These are phyloP conservation scores for Saccharomyces hybrid DNA, from an alignment of 1,139 yeast genomes.

Conservation along the genomic window DNA sequence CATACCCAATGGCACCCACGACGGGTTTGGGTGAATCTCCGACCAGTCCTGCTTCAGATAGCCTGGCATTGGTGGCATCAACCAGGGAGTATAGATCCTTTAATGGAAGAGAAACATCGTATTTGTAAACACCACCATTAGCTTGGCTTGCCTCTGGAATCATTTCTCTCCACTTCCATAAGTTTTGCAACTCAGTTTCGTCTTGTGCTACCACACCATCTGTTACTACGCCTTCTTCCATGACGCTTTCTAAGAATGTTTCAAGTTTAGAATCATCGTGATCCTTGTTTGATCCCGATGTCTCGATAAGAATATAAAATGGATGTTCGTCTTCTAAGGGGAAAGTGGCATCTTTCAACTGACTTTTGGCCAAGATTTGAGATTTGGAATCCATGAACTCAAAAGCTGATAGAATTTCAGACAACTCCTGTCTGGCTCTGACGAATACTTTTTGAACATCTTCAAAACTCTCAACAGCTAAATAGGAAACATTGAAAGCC, in stretches of 20 bases:
- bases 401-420: slow-evolving; percentile 85
- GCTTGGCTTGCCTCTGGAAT: slow-evolving; percentile 82
- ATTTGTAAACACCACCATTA: slow-evolving; percentile 92
- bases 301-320: slow-evolving; percentile 84
- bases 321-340: slow-evolving; percentile 81
- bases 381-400: slow-evolving; percentile 88
- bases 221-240: slow-evolving; percentile 74
- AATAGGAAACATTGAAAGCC: slow-evolving; percentile 79
- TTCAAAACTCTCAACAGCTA: slow-evolving; percentile 76
- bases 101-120: slow-evolving; percentile 87
- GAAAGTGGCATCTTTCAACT: slow-evolving; percentile 48
- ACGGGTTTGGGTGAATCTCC: slow-evolving; percentile 64
- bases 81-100: slow-evolving; percentile 72
- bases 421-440: slow-evolving; percentile 68
- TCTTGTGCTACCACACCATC: slow-evolving; percentile 97
- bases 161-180: slow-evolving; percentile 95
- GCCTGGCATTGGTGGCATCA: slow-evolving; percentile 55
- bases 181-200: slow-evolving; percentile 69
- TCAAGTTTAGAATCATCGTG: slow-evolving; percentile 77
- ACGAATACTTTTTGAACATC: slow-evolving; percentile 76
- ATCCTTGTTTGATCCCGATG: slow-evolving; percentile 85
- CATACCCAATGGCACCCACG: slow-evolving; percentile 84
- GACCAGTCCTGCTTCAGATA: slow-evolving; percentile 50
- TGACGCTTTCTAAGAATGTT: slow-evolving; percentile 67
- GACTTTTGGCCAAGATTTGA: slow-evolving; percentile 54